Evolutionary conservation across 2,329 filamentous ascomycete genomes (phyloP), one percentile per base, ranked within the genome.

Genomic region (Cercospora sesami): DNA sequence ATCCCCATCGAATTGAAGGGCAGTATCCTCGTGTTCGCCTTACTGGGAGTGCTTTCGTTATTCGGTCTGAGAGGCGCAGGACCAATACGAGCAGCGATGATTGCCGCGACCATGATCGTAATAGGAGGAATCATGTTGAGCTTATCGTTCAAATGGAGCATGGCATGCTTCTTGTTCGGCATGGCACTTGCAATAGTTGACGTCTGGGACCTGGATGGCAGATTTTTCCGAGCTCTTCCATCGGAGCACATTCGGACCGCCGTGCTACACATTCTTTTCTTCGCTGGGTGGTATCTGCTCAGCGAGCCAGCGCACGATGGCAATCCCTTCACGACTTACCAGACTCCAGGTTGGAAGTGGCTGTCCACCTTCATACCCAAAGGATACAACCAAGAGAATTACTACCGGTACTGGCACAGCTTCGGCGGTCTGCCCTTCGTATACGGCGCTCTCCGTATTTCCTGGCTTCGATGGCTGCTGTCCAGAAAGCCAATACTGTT

Each of bases 271-370:
- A 10, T 45, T 4, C 16, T 42, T n/a, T 66, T 69, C 51, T 64
- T 69, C 14, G 8, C 26, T 1, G 67, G 67, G 3, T 69, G 67
- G 67, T 69, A 64, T 45, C 60, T 69, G 14, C 64, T 69, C 18
- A 53, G 63, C 36, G 33, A 59, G 30, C 66, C 66, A 21, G 60
- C 60, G 7, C 39, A 53, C 16, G 42, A 51, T 42, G 62, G 62
- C 16, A 36, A 64, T 9, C 51, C 63, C 4, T 57, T 55, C 31
- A 64, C n/a, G 16, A 30, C 60, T 16, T 59, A 26, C 8, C 45
- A 80, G 18, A 87, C 84, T n/a, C 83, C 85, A 0, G 87, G 88
- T 1, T 90, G 87, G 86, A 82, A 83, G 68, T 86, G 62, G 23
- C 63, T 74, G 3, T 86, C 86, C 0, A 82, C 81, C 57, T 80